Base-by-base conservation (phyloP, 495 filamentous ascomycete genomes). In the Tuber magnatum region DNA sequence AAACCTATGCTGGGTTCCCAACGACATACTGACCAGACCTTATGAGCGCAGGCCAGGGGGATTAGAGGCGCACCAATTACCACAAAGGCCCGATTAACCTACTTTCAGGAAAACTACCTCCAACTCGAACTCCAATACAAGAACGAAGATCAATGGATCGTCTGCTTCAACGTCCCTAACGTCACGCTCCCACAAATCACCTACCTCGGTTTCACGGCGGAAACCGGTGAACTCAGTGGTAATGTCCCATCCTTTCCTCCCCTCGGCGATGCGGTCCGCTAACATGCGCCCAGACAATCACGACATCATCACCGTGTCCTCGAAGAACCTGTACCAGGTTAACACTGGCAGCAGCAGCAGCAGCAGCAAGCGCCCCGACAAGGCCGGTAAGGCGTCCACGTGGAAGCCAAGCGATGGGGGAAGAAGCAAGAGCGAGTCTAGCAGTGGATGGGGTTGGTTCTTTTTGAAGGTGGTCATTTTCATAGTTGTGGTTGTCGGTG, bases 51-150 rank as follows among this genome's bases (percentile, higher is more conserved):
- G 89, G 94, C 94, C 72, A 89, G 96, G 76, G 95, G 96, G 78
- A 90, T 99, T 73, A 90, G 96, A 70, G 90, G 91, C 76, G 89
- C 90, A 69, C 87, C 87, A 65, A 83, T 93, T 70, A 91, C 94
- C 41, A 97, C 95, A 65, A 96, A 94, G 83, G 88, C 93, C 73
- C 90, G 88, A 75, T 85, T 99, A 76, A 97, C 94, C 56, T 98
- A 98, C 87, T 97, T 97, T 87, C 93, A 97, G 84, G 96, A 99
- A 84, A 92, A 94, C 83, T 92, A 91, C 72, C 86, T 99, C 78
- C 93, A 92, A 77, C 88, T 98, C 76, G 94, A 97, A 77, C 86
- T 99, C 69, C 92, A 94, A 84, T 98, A 98, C 87, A 97, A 97
- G 86, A 85, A 85, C 68, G 92, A 94, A 81, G 90, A 90, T 78